Percentiles rank a stretch among this genome's conserved stretches.
Evolutionary conservation across 2,329 filamentous ascomycete species (phyloP).

Genomic region (Pyrenophora tritici-repentis): DNA sequence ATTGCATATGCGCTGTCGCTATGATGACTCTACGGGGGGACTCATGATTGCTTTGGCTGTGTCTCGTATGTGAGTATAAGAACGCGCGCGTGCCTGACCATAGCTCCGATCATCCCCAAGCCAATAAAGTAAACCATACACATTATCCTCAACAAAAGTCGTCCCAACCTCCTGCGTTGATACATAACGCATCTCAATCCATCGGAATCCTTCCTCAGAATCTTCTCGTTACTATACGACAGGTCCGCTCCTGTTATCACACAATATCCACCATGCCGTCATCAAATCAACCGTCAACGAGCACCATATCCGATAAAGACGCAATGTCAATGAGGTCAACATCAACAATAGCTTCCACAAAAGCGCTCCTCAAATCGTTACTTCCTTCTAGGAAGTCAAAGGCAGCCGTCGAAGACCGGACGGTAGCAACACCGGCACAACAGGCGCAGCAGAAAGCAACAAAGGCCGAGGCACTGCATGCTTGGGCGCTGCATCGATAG

Average conservation of each 20-base stretch:
- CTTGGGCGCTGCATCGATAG: constrained; percentile 17
- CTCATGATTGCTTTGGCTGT: no score
- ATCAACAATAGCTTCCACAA: constrained; percentile 33
- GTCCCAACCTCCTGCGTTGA: no score
- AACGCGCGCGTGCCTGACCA: no score
- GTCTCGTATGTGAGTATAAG: no score
- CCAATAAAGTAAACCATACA: no score
- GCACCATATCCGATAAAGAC: constrained; percentile 12
- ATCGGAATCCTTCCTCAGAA: no score
- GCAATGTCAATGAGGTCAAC: constrained; percentile 25
- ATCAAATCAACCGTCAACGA: neutral
- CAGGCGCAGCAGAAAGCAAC: constrained; percentile 16
- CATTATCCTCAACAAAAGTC: no score
- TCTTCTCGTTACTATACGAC: no score
- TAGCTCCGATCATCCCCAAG: no score
- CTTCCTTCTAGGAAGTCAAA: constrained; percentile 19
- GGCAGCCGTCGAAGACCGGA: neutral
- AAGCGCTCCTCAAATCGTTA: constrained; percentile 29
- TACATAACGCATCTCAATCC: no score
- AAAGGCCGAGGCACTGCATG: constrained; percentile 25
- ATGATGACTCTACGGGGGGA: no score
- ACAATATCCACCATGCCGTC: neutral
- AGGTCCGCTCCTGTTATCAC: neutral
- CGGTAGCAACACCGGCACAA: constrained; percentile 10
- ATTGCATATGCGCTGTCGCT: no score